Percentiles rank a stretch among this genome's conserved stretches.
Evolutionary conservation across 169 alveolate species (phyloP).

Genomic region (Babesia ovis): DNA sequence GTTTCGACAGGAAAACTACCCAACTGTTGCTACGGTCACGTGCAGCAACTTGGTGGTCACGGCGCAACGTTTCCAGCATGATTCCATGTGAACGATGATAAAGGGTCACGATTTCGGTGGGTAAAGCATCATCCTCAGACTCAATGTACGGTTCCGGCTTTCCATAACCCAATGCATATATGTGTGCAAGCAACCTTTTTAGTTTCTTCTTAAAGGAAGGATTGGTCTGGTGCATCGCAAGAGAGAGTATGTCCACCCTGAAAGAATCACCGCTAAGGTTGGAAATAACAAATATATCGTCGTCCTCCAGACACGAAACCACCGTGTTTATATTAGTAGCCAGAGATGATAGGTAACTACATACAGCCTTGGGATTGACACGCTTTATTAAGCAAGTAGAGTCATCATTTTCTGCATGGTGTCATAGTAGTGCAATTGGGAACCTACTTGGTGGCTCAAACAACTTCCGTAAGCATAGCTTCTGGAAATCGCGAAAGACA

Average conservation of each 20-base stretch:
- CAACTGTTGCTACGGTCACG: conserved; percentile 14
- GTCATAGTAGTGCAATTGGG: background rate
- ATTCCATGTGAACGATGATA: background rate
- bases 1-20: conserved; percentile 13
- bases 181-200: background rate
- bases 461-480: background rate
- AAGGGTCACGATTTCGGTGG: background rate
- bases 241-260: conserved; percentile 7
- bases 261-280: conserved; percentile 16
- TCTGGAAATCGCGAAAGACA: conserved; percentile 35
- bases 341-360: background rate
- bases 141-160: background rate
- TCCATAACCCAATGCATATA: background rate
- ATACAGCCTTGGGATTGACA: conserved; percentile 6
- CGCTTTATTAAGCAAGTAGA: background rate
- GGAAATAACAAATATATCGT: conserved; percentile 15
- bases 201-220: background rate
- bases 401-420: background rate
- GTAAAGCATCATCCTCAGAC: background rate
- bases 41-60: conserved; percentile 12
- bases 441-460: conserved; percentile 15
- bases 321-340: background rate
- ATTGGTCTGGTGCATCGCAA: background rate
- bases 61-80: background rate
- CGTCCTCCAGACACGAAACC: background rate